Conservation (phyloP, 257 asterid species). For the Plantago elongata region DNA sequence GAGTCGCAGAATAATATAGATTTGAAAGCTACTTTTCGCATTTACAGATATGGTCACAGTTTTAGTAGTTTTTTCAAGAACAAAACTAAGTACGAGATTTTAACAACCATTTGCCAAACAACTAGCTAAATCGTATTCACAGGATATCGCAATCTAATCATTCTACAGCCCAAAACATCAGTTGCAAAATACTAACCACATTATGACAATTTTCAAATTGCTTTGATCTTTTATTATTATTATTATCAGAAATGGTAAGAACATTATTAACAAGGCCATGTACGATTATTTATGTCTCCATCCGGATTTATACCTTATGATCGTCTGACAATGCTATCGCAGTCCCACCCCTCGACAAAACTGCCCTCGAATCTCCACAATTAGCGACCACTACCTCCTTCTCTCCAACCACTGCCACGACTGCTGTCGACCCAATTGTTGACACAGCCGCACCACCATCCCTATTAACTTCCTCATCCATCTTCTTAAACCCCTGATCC, state of each 20-base stretch:
- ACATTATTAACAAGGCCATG: no score
- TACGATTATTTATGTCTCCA: no score
- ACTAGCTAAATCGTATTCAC: no score
- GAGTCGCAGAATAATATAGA: no score
- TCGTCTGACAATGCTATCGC: slow-evolving; percentile 57
- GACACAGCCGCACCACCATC: slow-evolving; percentile 43
- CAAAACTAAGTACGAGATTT: no score
- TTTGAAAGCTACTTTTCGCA: no score
- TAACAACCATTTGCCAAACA: no score
- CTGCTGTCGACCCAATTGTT: slow-evolving; percentile 61
- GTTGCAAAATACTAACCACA: neutral
- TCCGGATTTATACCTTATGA: slow-evolving; percentile 44
- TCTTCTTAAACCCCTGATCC: slow-evolving; percentile 42
- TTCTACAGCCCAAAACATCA: no score
- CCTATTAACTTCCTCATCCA: slow-evolving; percentile 57
- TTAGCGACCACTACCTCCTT: slow-evolving; percentile 65
- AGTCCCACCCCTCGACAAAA: slow-evolving; percentile 52
- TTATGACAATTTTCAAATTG: neutral
- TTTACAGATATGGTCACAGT: no score
- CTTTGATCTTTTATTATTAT: neutral
- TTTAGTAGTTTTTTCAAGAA: no score
- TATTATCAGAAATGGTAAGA: neutral
- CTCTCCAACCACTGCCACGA: slow-evolving; percentile 64
- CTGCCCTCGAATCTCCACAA: slow-evolving; percentile 85
- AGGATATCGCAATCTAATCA: no score